Base-by-base conservation (phyloP, 768 basidiomycete species). In the Lactarius deliciosus region DNA sequence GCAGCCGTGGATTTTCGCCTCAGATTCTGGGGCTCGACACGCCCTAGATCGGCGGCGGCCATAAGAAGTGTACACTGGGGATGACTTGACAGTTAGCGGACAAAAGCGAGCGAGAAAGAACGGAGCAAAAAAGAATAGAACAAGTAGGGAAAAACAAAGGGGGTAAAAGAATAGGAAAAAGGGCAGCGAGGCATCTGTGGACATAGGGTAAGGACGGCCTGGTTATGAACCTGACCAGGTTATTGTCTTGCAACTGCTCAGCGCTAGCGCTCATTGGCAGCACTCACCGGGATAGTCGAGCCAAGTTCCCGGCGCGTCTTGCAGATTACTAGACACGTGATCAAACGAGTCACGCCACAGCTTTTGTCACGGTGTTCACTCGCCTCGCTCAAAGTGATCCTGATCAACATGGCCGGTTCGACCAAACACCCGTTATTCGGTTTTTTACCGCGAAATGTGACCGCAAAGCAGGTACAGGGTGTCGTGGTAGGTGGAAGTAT, bases 361-460 rank as follows among this genome's bases (percentile, higher is more conserved):
- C 25, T n/a, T n/a, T n/a, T 2, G 18, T 40, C 56, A 6, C 43
- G 20, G 5, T 36, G 36, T 38, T 58, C 3, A 6, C 20, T 56
- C 13, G 15, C 25, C 43, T 45, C 56, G 30, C 25, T 62, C 34
- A 54, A n/a, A n/a, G n/a, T n/a, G n/a, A 18, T 38, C 28, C 22
- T 28, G 34, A 57, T 18, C 60, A 15, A 25, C 3, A 67, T 63
- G 65, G 54, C 66, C 9, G 32, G 47, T 11, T 0, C 60, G 7
- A 30, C 34, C 4, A 70, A 66, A 58, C 68, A 79, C 45, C 82
- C 82, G 0, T 69, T 84, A 30, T 76, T 80, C 61, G 83, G 83
- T 6, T 76, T 83, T 62, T 73, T 82, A 20, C 78, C 83, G 22
- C 74, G 83, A 16, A 74, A 77, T 57, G 79, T 83, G 13, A 76